Base-by-base conservation (phyloP, 768 basidiomycete species). In the Cantharellus anzutake region DNA sequence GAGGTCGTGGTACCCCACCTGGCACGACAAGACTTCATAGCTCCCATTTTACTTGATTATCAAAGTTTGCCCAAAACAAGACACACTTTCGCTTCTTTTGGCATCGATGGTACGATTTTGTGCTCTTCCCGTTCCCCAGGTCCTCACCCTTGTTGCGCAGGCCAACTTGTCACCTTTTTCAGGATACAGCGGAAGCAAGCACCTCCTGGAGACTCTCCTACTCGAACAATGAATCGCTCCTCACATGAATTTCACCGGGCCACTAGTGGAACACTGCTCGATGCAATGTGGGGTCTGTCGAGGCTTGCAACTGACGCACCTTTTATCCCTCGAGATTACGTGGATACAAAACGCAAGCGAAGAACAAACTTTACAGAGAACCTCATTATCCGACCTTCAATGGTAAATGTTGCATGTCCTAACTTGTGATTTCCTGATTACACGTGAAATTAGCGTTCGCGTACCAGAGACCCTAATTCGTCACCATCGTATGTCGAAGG, bases 121-220 rank as follows among this genome's bases (percentile, higher is more conserved):
- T 37, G 44, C 35, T 29, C 2, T 35, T 29, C 2, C 7, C 4
- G 35, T 59, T 41, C 16, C 41, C 40, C 35, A 2, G 2, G 16
- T 50, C 51, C 4, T 57, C 16, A 20, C 53, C 57, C 7, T 7
- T 44, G 34, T 20, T 60, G 40, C 14, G 35, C 63, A 93, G 91
- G 89, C 56, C 83, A 91, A 72, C 72, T 94, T 1, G 79, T 93
- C 0, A 88, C 83, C 67, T 92, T 94, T 72, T 92, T 86, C 72
- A 78, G 50, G n/a, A 29, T 29, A 29, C 20, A 29, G 20, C 20
- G 20, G 20, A 29, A 29, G 11, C 44, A 48, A 48, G 44, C 44
- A 48, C 44, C 29, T 48, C 44, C 44, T 53, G 11, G 14, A 11
- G 52, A 60, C 41, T 62, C 63, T 34, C 63, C 59, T 14, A 57